Conservation (phyloP, 1,284 basidiomycete genomes). For the Apiotrichum montevideense region DNA sequence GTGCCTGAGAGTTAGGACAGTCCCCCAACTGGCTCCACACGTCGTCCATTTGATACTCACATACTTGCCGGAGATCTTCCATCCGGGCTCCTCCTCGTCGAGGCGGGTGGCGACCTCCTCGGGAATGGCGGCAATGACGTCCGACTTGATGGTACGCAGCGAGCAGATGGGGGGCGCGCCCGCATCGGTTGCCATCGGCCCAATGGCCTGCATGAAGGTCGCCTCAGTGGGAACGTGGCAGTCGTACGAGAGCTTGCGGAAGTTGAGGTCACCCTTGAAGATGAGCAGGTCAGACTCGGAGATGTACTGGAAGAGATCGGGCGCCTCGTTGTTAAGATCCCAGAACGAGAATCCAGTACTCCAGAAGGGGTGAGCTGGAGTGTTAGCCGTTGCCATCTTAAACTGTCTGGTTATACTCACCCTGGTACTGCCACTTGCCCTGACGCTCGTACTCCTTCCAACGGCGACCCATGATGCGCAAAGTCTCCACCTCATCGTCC, state of each 20-base stretch:
- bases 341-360: conserved; percentile 84
- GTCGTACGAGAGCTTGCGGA: conserved; percentile 82
- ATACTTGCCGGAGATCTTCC: conserved; percentile 97
- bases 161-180: conserved; percentile 84
- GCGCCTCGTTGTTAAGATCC: conserved; percentile 71
- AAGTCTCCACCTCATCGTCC: conserved; percentile 73
- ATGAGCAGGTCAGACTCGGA: conserved; percentile 84
- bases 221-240: conserved; percentile 87
- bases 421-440: conserved; percentile 88
- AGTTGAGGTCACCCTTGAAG: conserved; percentile 95
- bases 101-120: conserved; percentile 65
- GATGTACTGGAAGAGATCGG: conserved; percentile 90
- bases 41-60: conserved; percentile 28
- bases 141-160: conserved; percentile 81
- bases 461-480: conserved; percentile 71
- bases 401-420: conserved; percentile 8
- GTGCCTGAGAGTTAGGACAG: not conserved
- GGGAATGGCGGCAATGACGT: conserved; percentile 63
- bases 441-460: conserved; percentile 98
- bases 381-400: not conserved
- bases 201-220: conserved; percentile 86
- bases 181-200: conserved; percentile 80
- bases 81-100: conserved; percentile 82
- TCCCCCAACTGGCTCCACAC: not conserved
- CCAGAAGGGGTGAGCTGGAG: conserved; percentile 75